A percentile compares a stretch with the other conserved stretches of the same genome.
Evolutionary conservation across 2,329 filamentous ascomycete genomes (phyloP).

Genomic region (Erysiphe pisi): DNA sequence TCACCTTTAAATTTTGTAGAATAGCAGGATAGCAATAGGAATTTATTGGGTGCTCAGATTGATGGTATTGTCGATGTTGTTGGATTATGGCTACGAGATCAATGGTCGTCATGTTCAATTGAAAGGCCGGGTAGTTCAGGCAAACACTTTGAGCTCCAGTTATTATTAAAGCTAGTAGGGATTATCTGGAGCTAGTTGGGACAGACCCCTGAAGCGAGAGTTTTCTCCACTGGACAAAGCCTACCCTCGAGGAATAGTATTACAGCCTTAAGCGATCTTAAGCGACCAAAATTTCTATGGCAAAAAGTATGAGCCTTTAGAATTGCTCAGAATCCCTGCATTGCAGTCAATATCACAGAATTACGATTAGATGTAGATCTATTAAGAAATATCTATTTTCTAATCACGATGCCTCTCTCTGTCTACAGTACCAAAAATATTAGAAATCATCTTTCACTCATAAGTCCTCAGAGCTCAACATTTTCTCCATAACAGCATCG

Average conservation of each 20-base stretch:
- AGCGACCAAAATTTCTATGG: too few relatives aligned
- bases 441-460: too few relatives aligned
- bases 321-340: too few relatives aligned
- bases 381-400: too few relatives aligned
- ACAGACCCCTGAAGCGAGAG: slow-evolving; percentile 18
- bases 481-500: too few relatives aligned
- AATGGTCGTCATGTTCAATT: slow-evolving; percentile 19
- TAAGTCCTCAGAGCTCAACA: too few relatives aligned
- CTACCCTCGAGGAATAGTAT: slow-evolving; percentile 20
- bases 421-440: too few relatives aligned
- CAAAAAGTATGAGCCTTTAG: too few relatives aligned
- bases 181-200: not conserved
- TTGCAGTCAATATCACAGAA: too few relatives aligned
- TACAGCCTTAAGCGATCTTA: too few relatives aligned
- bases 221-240: slow-evolving; percentile 23
- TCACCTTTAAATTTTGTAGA: slow-evolving; percentile 23
- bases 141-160: slow-evolving; percentile 16
- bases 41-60: slow-evolving; percentile 13
- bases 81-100: slow-evolving; percentile 1
- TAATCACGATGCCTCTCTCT: too few relatives aligned
- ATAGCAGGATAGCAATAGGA: slow-evolving; percentile 8
- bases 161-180: slow-evolving; percentile 1
- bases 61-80: slow-evolving; percentile 11
- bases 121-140: not conserved
- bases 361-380: too few relatives aligned